Evolutionary conservation across 139 green algal genomes (phyloP).

Genomic region (Chlorella sp.): DNA sequence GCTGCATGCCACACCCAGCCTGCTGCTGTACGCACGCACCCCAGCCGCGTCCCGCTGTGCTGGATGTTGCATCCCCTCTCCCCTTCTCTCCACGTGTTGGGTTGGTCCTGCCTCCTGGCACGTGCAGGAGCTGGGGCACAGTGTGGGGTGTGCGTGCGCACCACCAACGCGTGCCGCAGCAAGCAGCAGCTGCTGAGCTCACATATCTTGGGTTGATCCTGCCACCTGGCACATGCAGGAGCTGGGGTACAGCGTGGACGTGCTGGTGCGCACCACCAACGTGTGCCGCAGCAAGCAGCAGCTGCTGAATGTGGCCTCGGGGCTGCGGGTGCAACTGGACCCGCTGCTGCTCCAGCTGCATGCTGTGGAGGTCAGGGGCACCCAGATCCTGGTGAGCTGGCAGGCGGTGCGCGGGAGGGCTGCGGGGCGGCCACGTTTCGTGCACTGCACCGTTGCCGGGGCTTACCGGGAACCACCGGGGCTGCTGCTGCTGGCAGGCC

Average conservation of each 20-base stretch:
- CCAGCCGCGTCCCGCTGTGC: too few species aligned
- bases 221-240: background rate
- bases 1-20: background rate
- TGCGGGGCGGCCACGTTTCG: too few species aligned
- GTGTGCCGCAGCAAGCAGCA: constrained; percentile 19
- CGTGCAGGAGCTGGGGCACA: constrained; percentile 9
- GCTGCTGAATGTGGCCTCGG: constrained; percentile 12
- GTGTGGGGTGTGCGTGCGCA: background rate
- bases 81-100: background rate
- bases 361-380: background rate
- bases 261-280: constrained; percentile 20
- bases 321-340: constrained; percentile 23
- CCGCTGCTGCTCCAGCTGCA: background rate
- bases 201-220: too few species aligned
- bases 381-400: background rate
- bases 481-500: too few species aligned
- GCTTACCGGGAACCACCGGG: too few species aligned
- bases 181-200: too few species aligned
- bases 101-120: background rate
- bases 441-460: too few species aligned
- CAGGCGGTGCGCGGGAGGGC: background rate
- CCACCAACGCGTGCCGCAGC: background rate
- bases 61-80: background rate
- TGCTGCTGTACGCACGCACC: background rate
- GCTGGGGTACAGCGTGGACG: constrained; percentile 27